A percentile compares a stretch with the other conserved stretches of the same genome.
phyloP scores from a whole-genome alignment of 495 filamentous ascomycete genomes.

The Halenospora varia region DNA sequence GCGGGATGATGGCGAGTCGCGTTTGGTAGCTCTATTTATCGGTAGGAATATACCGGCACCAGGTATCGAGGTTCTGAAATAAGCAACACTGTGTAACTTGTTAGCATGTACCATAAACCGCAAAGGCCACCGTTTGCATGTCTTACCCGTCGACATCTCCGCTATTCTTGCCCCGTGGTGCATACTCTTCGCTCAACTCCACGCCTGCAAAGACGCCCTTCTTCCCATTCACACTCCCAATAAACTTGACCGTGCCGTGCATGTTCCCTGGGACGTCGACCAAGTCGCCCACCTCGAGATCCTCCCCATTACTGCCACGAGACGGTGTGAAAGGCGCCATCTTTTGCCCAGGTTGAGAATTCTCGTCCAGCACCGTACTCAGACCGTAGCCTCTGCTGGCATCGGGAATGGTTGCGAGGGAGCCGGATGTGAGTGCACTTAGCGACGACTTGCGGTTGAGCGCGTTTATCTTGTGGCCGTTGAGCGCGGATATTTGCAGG shows the following conservation, averaged over 20 bases:
- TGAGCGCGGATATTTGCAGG: slow-evolving; percentile 18
- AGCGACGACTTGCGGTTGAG: slow-evolving; percentile 64
- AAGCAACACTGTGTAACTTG: slow-evolving; percentile 53
- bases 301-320: slow-evolving; percentile 33
- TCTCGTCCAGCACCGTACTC: slow-evolving; percentile 43
- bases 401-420: slow-evolving; percentile 57
- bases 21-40: slow-evolving; percentile 75
- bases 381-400: slow-evolving; percentile 55
- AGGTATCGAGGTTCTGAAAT: slow-evolving; percentile 75
- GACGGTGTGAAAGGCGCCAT: slow-evolving; percentile 33
- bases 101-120: slow-evolving; percentile 15
- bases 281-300: slow-evolving; percentile 76
- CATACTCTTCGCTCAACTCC: slow-evolving; percentile 78
- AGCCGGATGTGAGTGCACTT: slow-evolving; percentile 57
- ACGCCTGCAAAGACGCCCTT: slow-evolving; percentile 93
- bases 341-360: slow-evolving; percentile 33
- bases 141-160: slow-evolving; percentile 94
- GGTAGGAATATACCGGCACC: slow-evolving; percentile 95
- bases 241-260: slow-evolving; percentile 83
- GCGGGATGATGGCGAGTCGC: slow-evolving; percentile 54
- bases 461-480: slow-evolving; percentile 33
- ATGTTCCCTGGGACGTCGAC: slow-evolving; percentile 96
- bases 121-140: slow-evolving; percentile 9
- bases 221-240: slow-evolving; percentile 84
- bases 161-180: slow-evolving; percentile 85